Percentiles rank a stretch among this genome's conserved stretches.
Conservation (phyloP, 2,329 filamentous ascomycete species). For the Sclerotinia spermophila region DNA sequence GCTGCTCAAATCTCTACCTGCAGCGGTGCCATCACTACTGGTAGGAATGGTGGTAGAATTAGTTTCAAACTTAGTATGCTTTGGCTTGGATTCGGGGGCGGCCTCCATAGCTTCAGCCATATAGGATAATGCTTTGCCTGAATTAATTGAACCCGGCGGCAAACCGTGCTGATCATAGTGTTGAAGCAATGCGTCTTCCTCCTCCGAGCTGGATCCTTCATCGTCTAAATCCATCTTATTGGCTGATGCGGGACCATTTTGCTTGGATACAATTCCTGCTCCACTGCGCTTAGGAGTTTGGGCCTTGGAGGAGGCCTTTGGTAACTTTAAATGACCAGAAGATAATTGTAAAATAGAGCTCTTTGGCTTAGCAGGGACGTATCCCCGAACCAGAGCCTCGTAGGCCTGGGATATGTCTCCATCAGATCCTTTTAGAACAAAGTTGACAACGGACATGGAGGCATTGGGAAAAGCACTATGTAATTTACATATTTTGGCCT, state of each 20-base stretch:
- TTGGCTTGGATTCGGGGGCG: constrained; percentile 20
- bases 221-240: constrained; percentile 22
- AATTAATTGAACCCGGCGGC: constrained; percentile 34
- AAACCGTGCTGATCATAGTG: constrained; percentile 36
- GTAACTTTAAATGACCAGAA: constrained; percentile 6
- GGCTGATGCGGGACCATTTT: neutral
- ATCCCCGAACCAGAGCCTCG: constrained; percentile 33
- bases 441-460: constrained; percentile 32
- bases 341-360: constrained; percentile 27
- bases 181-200: constrained; percentile 34
- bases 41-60: constrained; percentile 23
- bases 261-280: constrained; percentile 8
- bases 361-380: constrained; percentile 29
- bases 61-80: constrained; percentile 25
- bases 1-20: constrained; percentile 21
- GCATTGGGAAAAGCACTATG: constrained; percentile 35
- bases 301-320: neutral
- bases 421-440: constrained; percentile 31
- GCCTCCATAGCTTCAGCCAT: constrained; percentile 31
- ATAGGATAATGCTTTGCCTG: constrained; percentile 32
- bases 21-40: constrained; percentile 32
- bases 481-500: constrained; percentile 33
- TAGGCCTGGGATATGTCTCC: constrained; percentile 34
- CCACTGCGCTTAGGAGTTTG: neutral
- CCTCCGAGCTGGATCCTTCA: constrained; percentile 29